Conservation (phyloP, 2,329 filamentous ascomycete species). For the Pezicula radicicola region DNA sequence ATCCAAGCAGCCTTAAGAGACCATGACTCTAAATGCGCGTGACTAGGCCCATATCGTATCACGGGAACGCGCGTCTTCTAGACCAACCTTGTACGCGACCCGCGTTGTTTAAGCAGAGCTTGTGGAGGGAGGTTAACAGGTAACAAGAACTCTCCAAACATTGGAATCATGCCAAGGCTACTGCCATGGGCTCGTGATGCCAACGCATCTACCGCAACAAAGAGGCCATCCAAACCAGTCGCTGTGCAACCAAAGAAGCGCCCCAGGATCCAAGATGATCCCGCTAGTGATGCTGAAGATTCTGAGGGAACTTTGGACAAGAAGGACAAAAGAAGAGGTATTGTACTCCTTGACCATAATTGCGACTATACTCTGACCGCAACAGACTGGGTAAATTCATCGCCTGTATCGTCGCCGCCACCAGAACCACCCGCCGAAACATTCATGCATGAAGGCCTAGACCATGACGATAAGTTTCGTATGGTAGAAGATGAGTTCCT, state of each 20-base stretch:
- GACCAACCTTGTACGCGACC: no score
- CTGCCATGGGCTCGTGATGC: no score
- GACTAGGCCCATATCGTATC: no score
- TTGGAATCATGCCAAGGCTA: no score
- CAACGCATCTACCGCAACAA: no score
- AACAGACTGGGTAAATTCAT: conserved; percentile 20
- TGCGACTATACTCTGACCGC: neutral
- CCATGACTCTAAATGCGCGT: no score
- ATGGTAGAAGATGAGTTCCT: conserved; percentile 85
- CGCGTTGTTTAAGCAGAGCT: no score
- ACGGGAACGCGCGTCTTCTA: no score
- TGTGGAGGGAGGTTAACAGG: no score
- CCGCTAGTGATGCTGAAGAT: neutral
- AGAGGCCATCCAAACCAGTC: no score
- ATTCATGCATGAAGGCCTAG: conserved; percentile 60
- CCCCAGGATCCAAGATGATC: neutral
- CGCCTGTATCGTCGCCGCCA: conserved; percentile 49
- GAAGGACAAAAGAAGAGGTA: neutral
- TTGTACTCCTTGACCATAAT: neutral
- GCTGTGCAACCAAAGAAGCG: neutral
- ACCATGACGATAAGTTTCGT: conserved; percentile 69
- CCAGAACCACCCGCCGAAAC: conserved; percentile 44
- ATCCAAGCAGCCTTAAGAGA: no score
- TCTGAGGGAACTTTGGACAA: neutral
- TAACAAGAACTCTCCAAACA: no score